phyloP scores from a whole-genome alignment of 192 early-diverging fungal genomes.

The Oehlia diaphana region DNA sequence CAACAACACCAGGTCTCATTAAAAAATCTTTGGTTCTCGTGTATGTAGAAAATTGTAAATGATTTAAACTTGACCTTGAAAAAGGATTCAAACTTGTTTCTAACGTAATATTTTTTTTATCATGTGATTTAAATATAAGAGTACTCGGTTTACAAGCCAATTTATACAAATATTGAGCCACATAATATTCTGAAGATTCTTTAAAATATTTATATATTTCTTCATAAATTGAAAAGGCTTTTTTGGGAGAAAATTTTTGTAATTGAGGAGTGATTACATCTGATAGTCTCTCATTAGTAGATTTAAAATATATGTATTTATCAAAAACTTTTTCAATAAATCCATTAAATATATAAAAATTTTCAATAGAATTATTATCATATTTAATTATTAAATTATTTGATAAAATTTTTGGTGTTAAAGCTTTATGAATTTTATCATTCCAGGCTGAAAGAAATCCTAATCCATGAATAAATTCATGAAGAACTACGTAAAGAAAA shows the following conservation, averaged over 20 bases:
- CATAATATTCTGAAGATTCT: background rate
- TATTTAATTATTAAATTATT: background rate
- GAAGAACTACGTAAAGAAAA: slow-evolving; percentile 34
- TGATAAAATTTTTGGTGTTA: background rate
- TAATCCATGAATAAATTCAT: slow-evolving; percentile 45
- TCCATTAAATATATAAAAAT: background rate
- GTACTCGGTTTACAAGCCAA: background rate
- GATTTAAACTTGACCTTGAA: slow-evolving; percentile 38
- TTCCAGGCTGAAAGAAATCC: slow-evolving; percentile 33
- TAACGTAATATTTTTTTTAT: slow-evolving; percentile 20
- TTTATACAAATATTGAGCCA: background rate
- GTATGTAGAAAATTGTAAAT: slow-evolving; percentile 36
- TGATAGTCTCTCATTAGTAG: background rate
- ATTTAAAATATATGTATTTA: slow-evolving; percentile 29
- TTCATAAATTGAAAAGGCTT: no score
- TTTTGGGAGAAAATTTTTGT: no score
- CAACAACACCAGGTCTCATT: slow-evolving; percentile 36
- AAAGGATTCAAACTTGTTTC: slow-evolving; percentile 36
- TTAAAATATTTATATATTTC: no score
- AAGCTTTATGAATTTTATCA: background rate
- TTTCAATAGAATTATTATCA: background rate
- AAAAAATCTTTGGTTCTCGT: slow-evolving; percentile 37
- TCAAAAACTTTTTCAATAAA: slow-evolving; percentile 36
- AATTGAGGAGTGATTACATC: background rate
- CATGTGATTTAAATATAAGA: background rate